Conservation (phyloP, 2,329 filamentous ascomycete species). For the Cadophora sp. region DNA sequence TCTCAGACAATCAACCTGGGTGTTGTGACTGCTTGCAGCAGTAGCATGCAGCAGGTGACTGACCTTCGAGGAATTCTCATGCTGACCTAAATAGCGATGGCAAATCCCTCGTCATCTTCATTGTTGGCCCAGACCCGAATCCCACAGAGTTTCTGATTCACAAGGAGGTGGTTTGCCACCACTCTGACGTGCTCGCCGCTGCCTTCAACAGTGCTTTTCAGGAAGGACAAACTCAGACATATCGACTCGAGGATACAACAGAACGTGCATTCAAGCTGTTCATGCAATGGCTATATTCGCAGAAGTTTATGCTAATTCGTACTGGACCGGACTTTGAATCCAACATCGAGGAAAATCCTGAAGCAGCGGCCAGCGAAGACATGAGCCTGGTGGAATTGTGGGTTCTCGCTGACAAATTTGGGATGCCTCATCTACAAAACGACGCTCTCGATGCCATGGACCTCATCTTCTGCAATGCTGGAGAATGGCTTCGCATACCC, state of each 20-base stretch:
- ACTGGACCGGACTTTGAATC: no score
- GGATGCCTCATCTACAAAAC: neutral
- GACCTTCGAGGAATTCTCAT: neutral
- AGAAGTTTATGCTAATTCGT: constrained; percentile 1
- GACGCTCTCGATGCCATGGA: neutral
- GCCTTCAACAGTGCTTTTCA: constrained; percentile 20
- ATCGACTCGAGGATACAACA: constrained; percentile 15
- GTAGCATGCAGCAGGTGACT: neutral
- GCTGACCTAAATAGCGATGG: neutral
- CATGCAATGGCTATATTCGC: constrained; percentile 25
- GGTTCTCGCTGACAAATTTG: constrained; percentile 21
- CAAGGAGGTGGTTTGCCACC: constrained; percentile 23
- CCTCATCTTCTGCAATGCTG: neutral
- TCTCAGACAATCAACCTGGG: neutral
- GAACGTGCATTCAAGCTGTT: neutral
- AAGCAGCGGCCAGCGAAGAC: no score
- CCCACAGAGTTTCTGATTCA: constrained; percentile 24
- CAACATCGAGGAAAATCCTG: no score
- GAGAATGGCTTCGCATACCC: neutral
- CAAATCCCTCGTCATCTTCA: constrained; percentile 11
- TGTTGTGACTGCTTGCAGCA: no score
- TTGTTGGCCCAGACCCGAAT: neutral
- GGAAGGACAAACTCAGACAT: constrained; percentile 22
- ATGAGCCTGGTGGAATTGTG: constrained; percentile 8
- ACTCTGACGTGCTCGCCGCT: constrained; percentile 17